Evolutionary conservation across 352 stramenopile genomes (phyloP).

Genomic region (Phytophthora hibernalis): DNA sequence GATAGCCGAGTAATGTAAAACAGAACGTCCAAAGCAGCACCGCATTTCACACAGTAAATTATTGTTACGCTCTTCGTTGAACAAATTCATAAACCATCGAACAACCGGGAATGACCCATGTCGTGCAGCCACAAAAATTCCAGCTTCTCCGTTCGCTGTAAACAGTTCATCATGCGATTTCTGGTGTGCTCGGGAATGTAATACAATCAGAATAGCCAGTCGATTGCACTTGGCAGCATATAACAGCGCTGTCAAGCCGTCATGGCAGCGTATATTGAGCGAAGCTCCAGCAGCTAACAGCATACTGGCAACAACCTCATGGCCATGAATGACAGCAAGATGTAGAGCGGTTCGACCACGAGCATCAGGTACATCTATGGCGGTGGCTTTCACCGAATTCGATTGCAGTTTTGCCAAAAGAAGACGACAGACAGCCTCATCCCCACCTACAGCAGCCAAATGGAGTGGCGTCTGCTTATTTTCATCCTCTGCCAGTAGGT

Average conservation of each 20-base stretch:
- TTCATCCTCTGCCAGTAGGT: constrained; percentile 55
- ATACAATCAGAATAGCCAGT: constrained; percentile 52
- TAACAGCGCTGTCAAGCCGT: constrained; percentile 54
- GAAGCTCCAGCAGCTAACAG: constrained; percentile 52
- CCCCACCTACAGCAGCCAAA: constrained; percentile 49
- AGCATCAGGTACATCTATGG: constrained; percentile 43
- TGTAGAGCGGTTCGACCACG: constrained; percentile 56
- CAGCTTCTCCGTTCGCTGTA: constrained; percentile 42
- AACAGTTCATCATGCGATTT: constrained; percentile 34
- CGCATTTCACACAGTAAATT: constrained; percentile 8
- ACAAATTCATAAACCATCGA: constrained; percentile 55
- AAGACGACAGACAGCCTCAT: constrained; percentile 48
- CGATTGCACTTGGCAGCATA: constrained; percentile 62
- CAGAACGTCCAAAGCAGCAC: constrained; percentile 38
- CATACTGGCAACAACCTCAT: constrained; percentile 49
- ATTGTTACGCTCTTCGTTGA: constrained; percentile 17
- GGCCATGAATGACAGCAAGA: constrained; percentile 52
- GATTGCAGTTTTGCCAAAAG: constrained; percentile 39
- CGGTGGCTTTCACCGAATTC: constrained; percentile 24
- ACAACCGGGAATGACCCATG: constrained; percentile 53
- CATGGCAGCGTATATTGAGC: constrained; percentile 33
- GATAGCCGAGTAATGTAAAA: constrained; percentile 61
- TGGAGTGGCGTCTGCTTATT: constrained; percentile 58
- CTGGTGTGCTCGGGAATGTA: constrained; percentile 36
- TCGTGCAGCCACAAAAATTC: constrained; percentile 54